Conservation (phyloP, 208 protist genomes). For the Leishmania braziliensis region DNA sequence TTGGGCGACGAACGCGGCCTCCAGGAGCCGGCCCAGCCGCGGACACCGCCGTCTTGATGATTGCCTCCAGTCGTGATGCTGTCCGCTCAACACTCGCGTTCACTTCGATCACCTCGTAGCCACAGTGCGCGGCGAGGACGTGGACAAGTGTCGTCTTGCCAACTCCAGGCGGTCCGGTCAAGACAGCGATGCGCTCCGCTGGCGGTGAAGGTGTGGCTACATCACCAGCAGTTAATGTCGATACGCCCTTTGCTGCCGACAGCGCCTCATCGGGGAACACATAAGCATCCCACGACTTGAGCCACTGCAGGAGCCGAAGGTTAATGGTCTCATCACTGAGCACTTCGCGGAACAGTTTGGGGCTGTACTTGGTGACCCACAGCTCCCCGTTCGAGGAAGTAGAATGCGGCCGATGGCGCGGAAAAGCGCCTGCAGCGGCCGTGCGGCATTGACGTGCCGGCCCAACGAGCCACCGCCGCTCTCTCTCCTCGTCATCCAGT, state of each 20-base stretch:
- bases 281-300: conserved; percentile 81
- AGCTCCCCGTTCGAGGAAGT: conserved; percentile 27
- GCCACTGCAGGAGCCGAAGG: conserved; percentile 77
- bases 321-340: conserved; percentile 86
- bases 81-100: conserved; percentile 95
- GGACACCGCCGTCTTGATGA: conserved; percentile 69
- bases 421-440: not conserved
- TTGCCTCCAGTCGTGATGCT: conserved; percentile 57
- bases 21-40: conserved; percentile 29
- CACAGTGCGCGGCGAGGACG: conserved; percentile 92
- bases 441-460: not conserved
- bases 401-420: not conserved
- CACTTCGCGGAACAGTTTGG: conserved; percentile 73
- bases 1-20: conserved; percentile 12
- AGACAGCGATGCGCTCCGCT: conserved; percentile 71
- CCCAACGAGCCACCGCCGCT: not conserved
- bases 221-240: not conserved
- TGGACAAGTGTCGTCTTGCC: conserved; percentile 97
- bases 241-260: not conserved
- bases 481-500: not conserved
- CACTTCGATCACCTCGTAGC: conserved; percentile 94
- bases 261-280: conserved; percentile 46
- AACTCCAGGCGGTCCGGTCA: conserved; percentile 93
- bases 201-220: conserved; percentile 30
- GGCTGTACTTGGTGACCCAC: conserved; percentile 80